A percentile compares a stretch with the other conserved stretches of the same genome.
Conservation (phyloP, 202 grass and related monocot genomes). For the Carex arenaria region DNA sequence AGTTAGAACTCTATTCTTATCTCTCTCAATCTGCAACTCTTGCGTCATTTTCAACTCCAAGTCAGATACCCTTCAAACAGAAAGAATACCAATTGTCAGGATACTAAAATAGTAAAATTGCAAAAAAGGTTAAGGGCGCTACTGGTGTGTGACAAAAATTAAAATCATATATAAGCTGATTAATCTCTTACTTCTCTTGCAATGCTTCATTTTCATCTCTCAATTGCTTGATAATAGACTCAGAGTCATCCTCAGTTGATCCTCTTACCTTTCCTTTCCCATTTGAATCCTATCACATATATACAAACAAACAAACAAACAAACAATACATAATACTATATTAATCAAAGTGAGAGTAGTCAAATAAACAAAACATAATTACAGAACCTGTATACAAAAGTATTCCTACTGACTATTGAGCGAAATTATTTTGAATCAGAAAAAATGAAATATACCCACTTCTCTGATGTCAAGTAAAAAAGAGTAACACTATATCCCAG, state of each 20-base stretch:
- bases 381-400: background rate
- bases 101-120: constrained; percentile 10
- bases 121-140: background rate
- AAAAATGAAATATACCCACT: background rate
- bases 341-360: constrained; percentile 15
- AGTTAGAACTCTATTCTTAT: constrained; percentile 51
- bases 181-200: constrained; percentile 57
- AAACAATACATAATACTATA: background rate
- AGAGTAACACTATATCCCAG: background rate
- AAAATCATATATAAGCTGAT: background rate
- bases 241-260: constrained; percentile 13
- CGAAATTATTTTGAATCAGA: constrained; percentile 1
- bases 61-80: constrained; percentile 43
- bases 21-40: constrained; percentile 44
- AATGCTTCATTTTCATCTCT: constrained; percentile 67
- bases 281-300: constrained; percentile 32
- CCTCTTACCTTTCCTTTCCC: constrained; percentile 24
- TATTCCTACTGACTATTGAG: background rate
- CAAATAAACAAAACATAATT: background rate
- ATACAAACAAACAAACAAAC: background rate
- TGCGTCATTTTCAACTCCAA: constrained; percentile 50
- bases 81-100: constrained; percentile 13
- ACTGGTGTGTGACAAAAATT: background rate
- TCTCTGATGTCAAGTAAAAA: background rate
- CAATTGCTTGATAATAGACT: constrained; percentile 46